Percentiles rank a stretch among this genome's conserved stretches.
Evolutionary conservation across 2,329 filamentous ascomycete species (phyloP).

Genomic region (Ascochyta koolunga): DNA sequence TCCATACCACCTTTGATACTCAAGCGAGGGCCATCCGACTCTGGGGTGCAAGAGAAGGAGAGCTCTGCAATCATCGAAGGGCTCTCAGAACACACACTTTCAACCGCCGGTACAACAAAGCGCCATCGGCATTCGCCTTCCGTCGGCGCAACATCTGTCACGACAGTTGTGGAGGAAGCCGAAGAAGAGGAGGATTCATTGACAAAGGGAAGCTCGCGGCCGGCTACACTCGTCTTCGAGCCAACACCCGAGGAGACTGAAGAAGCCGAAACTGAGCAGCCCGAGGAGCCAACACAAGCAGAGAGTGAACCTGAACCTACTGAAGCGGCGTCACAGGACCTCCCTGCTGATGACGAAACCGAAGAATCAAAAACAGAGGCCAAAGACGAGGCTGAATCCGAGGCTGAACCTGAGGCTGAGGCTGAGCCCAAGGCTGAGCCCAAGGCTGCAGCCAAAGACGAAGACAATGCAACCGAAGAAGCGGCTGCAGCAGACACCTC

Average conservation of each 20-base stretch:
- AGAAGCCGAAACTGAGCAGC: slow-evolving; percentile 1
- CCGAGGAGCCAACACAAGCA: slow-evolving; percentile 3
- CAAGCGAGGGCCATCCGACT: slow-evolving; percentile 43
- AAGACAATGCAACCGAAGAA: background rate
- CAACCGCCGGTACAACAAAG: slow-evolving; percentile 73
- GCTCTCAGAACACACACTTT: slow-evolving; percentile 54
- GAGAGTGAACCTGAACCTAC: background rate
- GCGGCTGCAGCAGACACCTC: background rate
- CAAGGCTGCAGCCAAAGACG: slow-evolving; percentile 1
- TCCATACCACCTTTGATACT: slow-evolving; percentile 40
- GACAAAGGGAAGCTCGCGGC: slow-evolving; percentile 16
- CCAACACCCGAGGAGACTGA: slow-evolving; percentile 15
- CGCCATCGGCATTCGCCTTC: slow-evolving; percentile 84
- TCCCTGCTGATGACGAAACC: background rate
- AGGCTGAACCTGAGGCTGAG: background rate
- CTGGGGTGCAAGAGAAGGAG: slow-evolving; percentile 28
- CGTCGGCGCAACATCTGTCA: slow-evolving; percentile 73
- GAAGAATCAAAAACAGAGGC: slow-evolving; percentile 13
- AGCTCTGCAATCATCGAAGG: slow-evolving; percentile 29
- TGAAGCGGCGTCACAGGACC: background rate
- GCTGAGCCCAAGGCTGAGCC: background rate
- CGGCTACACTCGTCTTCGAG: slow-evolving; percentile 29
- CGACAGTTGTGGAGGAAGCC: slow-evolving; percentile 81
- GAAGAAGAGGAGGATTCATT: slow-evolving; percentile 67
- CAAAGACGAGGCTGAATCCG: background rate